Evolutionary conservation across 371 early-diverging fungal species (phyloP).

Genomic region (Rhizopus microsporus): DNA sequence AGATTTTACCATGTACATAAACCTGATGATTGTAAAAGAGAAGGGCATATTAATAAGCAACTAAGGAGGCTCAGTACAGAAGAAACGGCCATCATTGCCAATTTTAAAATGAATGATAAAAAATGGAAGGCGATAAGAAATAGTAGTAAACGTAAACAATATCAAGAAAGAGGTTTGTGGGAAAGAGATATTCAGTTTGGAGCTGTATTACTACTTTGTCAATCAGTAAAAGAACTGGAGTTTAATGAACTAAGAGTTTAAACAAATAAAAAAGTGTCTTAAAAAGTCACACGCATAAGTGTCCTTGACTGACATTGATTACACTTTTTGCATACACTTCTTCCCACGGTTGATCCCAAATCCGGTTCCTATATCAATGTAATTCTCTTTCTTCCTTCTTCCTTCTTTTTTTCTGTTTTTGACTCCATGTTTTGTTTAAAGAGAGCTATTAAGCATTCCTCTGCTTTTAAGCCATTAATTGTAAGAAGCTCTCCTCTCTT

Average conservation of each 20-base stretch:
- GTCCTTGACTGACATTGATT: background rate
- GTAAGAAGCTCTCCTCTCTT: background rate
- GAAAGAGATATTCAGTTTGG: slow-evolving; percentile 32
- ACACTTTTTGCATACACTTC: background rate
- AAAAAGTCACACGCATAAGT: no score
- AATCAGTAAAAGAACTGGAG: slow-evolving; percentile 24
- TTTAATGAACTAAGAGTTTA: slow-evolving; percentile 29
- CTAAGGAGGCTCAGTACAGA: slow-evolving; percentile 24
- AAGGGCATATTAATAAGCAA: slow-evolving; percentile 4
- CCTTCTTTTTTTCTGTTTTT: background rate
- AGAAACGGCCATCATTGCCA: slow-evolving; percentile 26
- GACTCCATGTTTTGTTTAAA: slow-evolving; percentile 16
- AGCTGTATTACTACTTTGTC: slow-evolving; percentile 21
- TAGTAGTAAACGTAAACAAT: slow-evolving; percentile 15
- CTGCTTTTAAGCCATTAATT: slow-evolving; percentile 5
- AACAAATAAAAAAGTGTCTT: no score
- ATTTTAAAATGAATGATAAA: slow-evolving; percentile 27
- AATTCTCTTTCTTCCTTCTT: background rate
- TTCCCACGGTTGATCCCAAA: slow-evolving; percentile 10
- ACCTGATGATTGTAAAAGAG: slow-evolving; percentile 1
- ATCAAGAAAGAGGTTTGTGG: slow-evolving; percentile 16
- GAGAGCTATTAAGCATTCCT: slow-evolving; percentile 2
- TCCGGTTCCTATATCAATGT: background rate
- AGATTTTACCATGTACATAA: slow-evolving; percentile 28
- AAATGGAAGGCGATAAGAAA: slow-evolving; percentile 27